Evolutionary conservation across 257 asterid genomes (phyloP).

Genomic region (Penstemon davidsonii): DNA sequence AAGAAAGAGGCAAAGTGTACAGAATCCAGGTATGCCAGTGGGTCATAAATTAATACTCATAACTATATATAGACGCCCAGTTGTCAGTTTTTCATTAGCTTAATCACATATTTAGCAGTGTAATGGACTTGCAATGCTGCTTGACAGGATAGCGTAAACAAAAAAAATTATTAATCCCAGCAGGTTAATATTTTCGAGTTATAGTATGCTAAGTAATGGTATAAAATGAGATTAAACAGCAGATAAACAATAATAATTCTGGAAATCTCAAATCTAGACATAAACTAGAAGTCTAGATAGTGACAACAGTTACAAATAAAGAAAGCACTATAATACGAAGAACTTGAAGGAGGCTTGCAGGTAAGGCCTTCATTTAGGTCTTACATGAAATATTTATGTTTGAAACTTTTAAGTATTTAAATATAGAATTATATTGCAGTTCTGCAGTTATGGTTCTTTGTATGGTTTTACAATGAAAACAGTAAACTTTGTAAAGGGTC

Average conservation of each 20-base stretch:
- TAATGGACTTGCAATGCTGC: neutral
- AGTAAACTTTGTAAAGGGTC: neutral
- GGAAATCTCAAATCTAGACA: no score
- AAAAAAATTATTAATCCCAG: neutral
- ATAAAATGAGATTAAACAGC: no score
- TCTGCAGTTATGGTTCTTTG: neutral
- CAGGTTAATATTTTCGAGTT: neutral
- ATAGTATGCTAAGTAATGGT: neutral
- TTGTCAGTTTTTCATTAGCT: neutral
- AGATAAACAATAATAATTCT: no score
- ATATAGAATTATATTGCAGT: neutral
- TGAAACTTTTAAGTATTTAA: neutral
- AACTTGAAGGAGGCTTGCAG: neutral
- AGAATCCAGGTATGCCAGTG: slow-evolving; percentile 4
- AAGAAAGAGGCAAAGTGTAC: neutral
- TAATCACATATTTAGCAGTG: neutral
- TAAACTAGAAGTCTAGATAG: no score
- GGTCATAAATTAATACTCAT: neutral
- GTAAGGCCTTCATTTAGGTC: neutral
- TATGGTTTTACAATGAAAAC: neutral
- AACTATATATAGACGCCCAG: slow-evolving; percentile 10
- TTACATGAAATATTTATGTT: neutral
- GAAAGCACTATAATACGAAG: neutral
- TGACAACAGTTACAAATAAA: neutral
- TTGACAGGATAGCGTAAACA: slow-evolving; percentile 3